Percentiles rank a stretch among this genome's conserved stretches.
These are phyloP conservation scores for Curvularia sp. DNA, from an alignment of 2,329 filamentous ascomycete species.

Conservation along the genomic window DNA sequence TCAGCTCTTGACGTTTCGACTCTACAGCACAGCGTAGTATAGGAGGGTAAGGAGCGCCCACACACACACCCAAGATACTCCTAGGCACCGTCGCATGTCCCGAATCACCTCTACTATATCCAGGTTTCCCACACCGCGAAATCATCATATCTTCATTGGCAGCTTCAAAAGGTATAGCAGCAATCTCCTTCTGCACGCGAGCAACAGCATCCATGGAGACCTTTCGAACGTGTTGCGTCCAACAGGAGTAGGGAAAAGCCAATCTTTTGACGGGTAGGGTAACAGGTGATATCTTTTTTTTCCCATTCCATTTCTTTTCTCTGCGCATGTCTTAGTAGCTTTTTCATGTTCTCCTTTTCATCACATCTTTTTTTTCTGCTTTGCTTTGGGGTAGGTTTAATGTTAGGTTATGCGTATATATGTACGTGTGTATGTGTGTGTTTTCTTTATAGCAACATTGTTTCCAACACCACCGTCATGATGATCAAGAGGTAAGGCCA, in stretches of 20 bases:
- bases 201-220: neutral
- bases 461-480: neutral
- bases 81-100: neutral
- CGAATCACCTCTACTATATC: neutral
- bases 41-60: slow-evolving; percentile 38
- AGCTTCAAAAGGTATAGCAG: neutral
- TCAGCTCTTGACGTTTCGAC: slow-evolving; percentile 28
- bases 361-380: neutral
- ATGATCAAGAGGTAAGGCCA: neutral
- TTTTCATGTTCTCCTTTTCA: neutral
- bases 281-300: neutral
- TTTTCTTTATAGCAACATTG: neutral
- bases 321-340: slow-evolving; percentile 1
- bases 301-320: neutral
- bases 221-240: neutral
- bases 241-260: neutral
- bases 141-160: neutral
- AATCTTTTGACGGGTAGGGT: slow-evolving; percentile 1
- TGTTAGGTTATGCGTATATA: neutral
- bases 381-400: slow-evolving; percentile 4
- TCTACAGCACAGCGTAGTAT: slow-evolving; percentile 24
- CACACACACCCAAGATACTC: neutral
- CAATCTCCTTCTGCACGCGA: neutral
- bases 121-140: neutral
- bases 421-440: neutral